Base-by-base conservation (phyloP, 768 basidiomycete species). In the Tricholoma matsutake region DNA sequence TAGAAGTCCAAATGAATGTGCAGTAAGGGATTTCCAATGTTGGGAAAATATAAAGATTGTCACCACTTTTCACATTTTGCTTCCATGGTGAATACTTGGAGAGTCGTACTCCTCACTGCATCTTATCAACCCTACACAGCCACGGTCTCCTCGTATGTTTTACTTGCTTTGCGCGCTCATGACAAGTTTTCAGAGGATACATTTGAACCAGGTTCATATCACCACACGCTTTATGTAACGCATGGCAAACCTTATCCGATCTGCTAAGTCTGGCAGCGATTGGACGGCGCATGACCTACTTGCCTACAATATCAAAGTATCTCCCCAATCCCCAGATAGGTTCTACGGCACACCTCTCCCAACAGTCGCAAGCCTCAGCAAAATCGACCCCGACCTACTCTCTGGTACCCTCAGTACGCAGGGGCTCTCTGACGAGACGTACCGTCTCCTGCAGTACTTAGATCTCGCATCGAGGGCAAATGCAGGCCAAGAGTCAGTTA, bases 401-500 rank as follows among this genome's bases (percentile, higher is more conserved):
- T 28, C 13, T 28, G 11, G 25, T 5, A 49, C 47, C 25, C 47
- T 9, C 47, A 10, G 10, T 49, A 28, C 11, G 25, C 47, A 63
- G 45, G 59, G 54, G 11, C 56, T 65, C 18, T 59, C 64, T 11
- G 63, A 68, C 45, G 54, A 61, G n/a, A 63, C 63, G 13, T 59
- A 56, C 57, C 43, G 58, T 41, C 53, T 63, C 28, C 57, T 68
- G 13, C 60, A 63, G 41, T 66, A 64, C 58, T 32, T 68, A 41
- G 61, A 66, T 56, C 55, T 64, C 10, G 67, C 67, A 13, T 45
- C 60, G 29, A 52, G 28, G 28, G 58, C 57, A 8, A 63, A 63
- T 20, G 7, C 31, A 20, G 41, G 54, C 25, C 54, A 56, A 39
- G 54, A 61, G 22, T 57, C 51, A 6, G 61, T 57, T 25, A 35